These are phyloP conservation scores for Endogone sp. DNA, from an alignment of 192 early-diverging fungal species.

Conservation along the genomic window DNA sequence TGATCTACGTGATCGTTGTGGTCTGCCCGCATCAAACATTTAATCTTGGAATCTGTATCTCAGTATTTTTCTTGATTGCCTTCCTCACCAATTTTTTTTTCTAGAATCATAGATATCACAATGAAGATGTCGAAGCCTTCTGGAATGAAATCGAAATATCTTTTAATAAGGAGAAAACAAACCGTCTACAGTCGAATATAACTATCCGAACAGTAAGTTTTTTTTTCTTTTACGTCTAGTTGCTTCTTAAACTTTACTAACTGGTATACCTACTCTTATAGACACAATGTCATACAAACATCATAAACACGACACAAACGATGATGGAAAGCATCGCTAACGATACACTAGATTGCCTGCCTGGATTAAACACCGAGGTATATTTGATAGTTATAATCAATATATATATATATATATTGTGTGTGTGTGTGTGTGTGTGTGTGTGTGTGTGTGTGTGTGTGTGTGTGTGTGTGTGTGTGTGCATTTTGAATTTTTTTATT, in stretches of 20 bases:
- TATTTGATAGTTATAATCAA: too few relatives aligned
- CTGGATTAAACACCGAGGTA: too few relatives aligned
- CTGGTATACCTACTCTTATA: background rate
- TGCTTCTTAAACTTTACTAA: slow-evolving; percentile 2
- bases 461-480: too few relatives aligned
- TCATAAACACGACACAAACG: too few relatives aligned
- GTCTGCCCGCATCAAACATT: slow-evolving; percentile 3
- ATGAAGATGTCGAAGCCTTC: slow-evolving; percentile 1
- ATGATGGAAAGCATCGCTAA: too few relatives aligned
- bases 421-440: too few relatives aligned
- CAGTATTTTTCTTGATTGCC: slow-evolving; percentile 7
- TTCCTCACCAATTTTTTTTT: slow-evolving; percentile 9
- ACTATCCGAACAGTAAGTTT: slow-evolving; percentile 1
- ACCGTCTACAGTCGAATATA: slow-evolving; percentile 1
- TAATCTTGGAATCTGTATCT: background rate
- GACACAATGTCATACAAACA: too few relatives aligned
- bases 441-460: too few relatives aligned
- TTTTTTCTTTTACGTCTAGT: background rate
- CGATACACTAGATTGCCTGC: too few relatives aligned
- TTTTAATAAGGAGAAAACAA: slow-evolving; percentile 7
- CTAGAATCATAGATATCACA: slow-evolving; percentile 12
- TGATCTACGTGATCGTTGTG: slow-evolving; percentile 17
- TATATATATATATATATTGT: too few relatives aligned
- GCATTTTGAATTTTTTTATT: too few relatives aligned
- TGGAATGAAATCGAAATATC: too few relatives aligned